Evolutionary conservation across 2,329 filamentous ascomycete species (phyloP).

Genomic region (Diaporthe sp.): DNA sequence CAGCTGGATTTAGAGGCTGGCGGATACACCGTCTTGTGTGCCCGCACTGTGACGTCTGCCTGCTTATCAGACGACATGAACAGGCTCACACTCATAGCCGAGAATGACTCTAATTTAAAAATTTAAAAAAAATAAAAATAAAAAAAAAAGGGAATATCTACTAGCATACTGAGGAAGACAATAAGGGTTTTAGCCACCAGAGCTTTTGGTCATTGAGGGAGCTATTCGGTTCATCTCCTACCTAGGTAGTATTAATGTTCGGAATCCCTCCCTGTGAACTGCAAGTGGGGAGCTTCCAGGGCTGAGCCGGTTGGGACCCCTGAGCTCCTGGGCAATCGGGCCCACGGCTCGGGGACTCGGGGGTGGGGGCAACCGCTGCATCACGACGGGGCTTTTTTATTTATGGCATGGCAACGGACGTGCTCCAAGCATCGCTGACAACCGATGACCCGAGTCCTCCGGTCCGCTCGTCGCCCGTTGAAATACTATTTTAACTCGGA

Average conservation of each 20-base stretch:
- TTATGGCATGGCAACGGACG: not conserved
- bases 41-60: too few relatives aligned
- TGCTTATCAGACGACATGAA: too few relatives aligned
- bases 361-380: not conserved
- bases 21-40: not conserved
- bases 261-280: not conserved
- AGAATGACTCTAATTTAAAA: too few relatives aligned
- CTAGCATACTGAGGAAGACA: too few relatives aligned
- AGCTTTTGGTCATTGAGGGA: too few relatives aligned
- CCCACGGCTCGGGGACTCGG: conserved; percentile 6
- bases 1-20: not conserved
- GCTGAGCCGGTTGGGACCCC: not conserved
- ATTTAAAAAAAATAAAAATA: too few relatives aligned
- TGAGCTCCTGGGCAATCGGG: not conserved
- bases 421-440: not conserved
- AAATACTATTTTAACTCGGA: not conserved
- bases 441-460: conserved; percentile 17
- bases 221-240: too few relatives aligned
- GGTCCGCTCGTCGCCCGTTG: not conserved
- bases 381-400: not conserved
- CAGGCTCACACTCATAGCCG: too few relatives aligned
- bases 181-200: too few relatives aligned
- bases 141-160: too few relatives aligned
- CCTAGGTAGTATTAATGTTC: too few relatives aligned
- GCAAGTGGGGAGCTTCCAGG: not conserved